A percentile compares a stretch with the other conserved stretches of the same genome.
Conservation (phyloP, 2,329 filamentous ascomycete genomes). For the Fusarium protoensiforme region DNA sequence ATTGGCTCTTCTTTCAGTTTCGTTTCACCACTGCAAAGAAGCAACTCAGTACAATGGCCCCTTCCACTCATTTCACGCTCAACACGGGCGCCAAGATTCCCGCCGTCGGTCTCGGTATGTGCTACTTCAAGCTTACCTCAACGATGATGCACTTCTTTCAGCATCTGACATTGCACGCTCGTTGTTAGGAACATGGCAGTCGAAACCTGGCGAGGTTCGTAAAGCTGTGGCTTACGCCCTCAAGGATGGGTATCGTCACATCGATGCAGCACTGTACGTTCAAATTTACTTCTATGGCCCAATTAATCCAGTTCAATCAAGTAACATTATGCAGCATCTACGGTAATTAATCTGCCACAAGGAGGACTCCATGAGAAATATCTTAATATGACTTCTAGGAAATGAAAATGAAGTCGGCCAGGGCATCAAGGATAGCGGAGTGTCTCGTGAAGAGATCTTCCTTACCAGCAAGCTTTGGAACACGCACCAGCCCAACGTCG, state of each 20-base stretch:
- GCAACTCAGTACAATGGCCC: conserved; percentile 11
- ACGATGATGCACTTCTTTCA: not conserved
- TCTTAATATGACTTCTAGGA: conserved; percentile 40
- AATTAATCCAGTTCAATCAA: not conserved
- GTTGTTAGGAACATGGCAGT: conserved; percentile 66
- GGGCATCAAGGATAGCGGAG: conserved; percentile 57
- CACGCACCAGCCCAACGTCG: conserved; percentile 64
- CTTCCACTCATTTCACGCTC: conserved; percentile 59
- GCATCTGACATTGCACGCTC: not conserved
- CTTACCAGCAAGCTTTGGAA: conserved; percentile 73
- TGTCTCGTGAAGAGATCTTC: conserved; percentile 58
- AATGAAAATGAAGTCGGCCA: conserved; percentile 58
- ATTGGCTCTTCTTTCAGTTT: not conserved
- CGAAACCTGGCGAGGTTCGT: conserved; percentile 65
- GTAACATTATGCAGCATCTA: conserved; percentile 40
- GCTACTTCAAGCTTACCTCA: conserved; percentile 58
- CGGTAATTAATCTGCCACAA: not conserved
- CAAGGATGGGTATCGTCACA: conserved; percentile 64
- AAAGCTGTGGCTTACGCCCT: conserved; percentile 63
- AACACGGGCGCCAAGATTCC: conserved; percentile 81
- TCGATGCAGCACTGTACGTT: conserved; percentile 55
- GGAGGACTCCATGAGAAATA: too few relatives aligned
- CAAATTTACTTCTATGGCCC: not conserved
- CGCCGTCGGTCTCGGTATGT: conserved; percentile 78
- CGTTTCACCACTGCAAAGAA: not conserved